These are phyloP conservation scores for Blastobotrys terrestris DNA, from an alignment of 805 yeast genomes.

Conservation along the genomic window DNA sequence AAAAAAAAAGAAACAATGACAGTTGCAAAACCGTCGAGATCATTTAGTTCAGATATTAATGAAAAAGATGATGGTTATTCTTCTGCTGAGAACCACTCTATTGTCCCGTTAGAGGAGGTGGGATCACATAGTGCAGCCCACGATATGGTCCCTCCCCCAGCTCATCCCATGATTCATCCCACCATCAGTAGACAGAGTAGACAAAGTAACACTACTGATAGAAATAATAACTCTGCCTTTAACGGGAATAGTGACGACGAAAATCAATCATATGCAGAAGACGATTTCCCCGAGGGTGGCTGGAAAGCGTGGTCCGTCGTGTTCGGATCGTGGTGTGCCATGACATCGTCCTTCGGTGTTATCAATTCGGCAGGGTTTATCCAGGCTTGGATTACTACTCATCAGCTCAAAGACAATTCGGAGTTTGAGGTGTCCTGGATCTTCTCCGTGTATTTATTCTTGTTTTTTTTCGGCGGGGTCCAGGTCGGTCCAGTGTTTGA, in stretches of 20 bases:
- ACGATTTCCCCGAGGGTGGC: conserved; percentile 45
- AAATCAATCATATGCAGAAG: background rate
- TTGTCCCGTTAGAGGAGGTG: background rate
- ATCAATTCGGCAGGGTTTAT: conserved; percentile 62
- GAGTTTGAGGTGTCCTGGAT: conserved; percentile 62
- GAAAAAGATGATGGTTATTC: background rate
- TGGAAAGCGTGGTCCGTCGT: conserved; percentile 48
- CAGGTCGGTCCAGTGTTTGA: conserved; percentile 52
- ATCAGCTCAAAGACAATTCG: conserved; percentile 42
- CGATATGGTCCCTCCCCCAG: background rate
- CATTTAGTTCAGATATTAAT: background rate
- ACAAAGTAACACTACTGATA: background rate
- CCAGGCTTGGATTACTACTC: conserved; percentile 52
- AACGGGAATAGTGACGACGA: background rate
- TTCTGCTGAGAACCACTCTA: background rate
- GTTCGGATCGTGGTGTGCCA: conserved; percentile 53
- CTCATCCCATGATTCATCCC: background rate
- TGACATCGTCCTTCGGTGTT: conserved; percentile 55
- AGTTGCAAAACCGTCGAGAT: background rate
- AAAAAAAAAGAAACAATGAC: background rate
- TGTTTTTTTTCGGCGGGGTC: conserved; percentile 39
- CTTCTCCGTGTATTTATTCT: conserved; percentile 39
- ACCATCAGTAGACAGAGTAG: background rate
- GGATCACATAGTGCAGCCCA: background rate
- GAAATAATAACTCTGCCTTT: background rate